Percentiles rank a stretch among this genome's conserved stretches.
Conservation (phyloP, 306 rosid species). For the Cicer arietinum region DNA sequence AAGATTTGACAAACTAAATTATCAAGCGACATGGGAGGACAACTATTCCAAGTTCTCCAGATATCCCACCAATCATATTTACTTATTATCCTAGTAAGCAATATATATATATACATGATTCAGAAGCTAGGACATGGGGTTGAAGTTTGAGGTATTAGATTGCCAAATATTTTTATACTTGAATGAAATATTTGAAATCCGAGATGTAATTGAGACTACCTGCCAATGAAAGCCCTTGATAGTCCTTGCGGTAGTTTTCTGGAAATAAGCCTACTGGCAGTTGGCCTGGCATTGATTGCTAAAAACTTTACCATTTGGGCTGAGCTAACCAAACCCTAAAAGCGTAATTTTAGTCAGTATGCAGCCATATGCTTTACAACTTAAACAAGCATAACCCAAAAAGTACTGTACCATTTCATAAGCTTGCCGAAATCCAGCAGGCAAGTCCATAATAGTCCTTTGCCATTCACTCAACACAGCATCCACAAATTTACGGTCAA, state of each 20-base stretch:
- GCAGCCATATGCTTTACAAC: constrained; percentile 30
- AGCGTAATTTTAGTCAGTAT: constrained; percentile 48
- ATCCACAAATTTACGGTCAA: constrained; percentile 93
- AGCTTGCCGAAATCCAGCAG: constrained; percentile 98
- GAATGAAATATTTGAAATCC: constrained; percentile 22
- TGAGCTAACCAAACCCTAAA: constrained; percentile 96
- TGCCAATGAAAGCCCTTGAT: constrained; percentile 96
- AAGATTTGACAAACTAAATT: constrained; percentile 23
- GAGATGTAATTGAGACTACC: constrained; percentile 58
- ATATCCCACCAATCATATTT: constrained; percentile 9
- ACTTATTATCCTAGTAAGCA: constrained; percentile 28
- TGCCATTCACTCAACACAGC: constrained; percentile 97
- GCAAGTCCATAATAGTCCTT: constrained; percentile 91
- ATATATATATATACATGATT: constrained; percentile 23
- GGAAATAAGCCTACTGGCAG: constrained; percentile 77
- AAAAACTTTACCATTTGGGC: constrained; percentile 92
- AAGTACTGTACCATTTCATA: constrained; percentile 80
- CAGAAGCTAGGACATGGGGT: constrained; percentile 18
- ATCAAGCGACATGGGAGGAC: constrained; percentile 13
- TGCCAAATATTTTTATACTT: constrained; percentile 14
- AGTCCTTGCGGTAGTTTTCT: constrained; percentile 77
- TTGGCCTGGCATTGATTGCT: constrained; percentile 93
- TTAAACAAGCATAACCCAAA: constrained; percentile 37
- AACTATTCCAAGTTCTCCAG: constrained; percentile 25
- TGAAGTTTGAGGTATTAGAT: background rate